Percentiles rank a stretch among this genome's conserved stretches.
Conservation (phyloP, 2,329 filamentous ascomycete genomes). For the Chaetomium strumarium region DNA sequence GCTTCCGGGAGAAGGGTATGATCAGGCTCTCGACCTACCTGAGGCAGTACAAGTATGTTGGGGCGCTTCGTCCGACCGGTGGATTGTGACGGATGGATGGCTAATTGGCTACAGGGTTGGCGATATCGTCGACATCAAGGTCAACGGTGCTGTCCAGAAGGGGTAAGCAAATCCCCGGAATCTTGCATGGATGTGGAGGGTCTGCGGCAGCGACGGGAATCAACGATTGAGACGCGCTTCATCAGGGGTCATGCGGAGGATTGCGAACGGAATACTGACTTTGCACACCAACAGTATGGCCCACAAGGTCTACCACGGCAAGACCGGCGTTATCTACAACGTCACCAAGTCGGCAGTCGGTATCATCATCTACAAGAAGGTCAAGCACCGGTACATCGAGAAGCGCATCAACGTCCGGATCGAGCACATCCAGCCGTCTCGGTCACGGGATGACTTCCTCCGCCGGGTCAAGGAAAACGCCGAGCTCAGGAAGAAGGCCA, state of each 20-base stretch:
- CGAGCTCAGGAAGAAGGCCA: constrained; percentile 85
- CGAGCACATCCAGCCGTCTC: constrained; percentile 92
- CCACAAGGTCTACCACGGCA: constrained; percentile 99
- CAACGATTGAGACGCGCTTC: neutral
- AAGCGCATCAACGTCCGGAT: constrained; percentile 99
- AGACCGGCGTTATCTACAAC: constrained; percentile 98
- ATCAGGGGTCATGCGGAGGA: neutral
- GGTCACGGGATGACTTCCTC: constrained; percentile 95
- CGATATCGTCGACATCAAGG: constrained; percentile 98
- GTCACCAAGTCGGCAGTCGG: constrained; percentile 97
- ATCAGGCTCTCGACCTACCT: constrained; percentile 94
- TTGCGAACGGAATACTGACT: constrained; percentile 25
- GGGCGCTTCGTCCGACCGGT: constrained; percentile 5
- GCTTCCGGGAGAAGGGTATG: constrained; percentile 92
- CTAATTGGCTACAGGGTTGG: constrained; percentile 66
- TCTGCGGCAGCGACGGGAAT: neutral
- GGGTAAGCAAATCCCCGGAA: constrained; percentile 57
- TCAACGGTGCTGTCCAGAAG: constrained; percentile 98
- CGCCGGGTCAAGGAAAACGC: constrained; percentile 96
- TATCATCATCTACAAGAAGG: constrained; percentile 99
- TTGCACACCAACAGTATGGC: constrained; percentile 65
- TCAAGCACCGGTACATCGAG: constrained; percentile 99
- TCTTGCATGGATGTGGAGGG: constrained; percentile 22
- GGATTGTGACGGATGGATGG: constrained; percentile 10
- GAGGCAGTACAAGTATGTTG: constrained; percentile 75